Base-by-base conservation (phyloP, 2,329 filamentous ascomycete species). In the Beauveria rudraprayagi region DNA sequence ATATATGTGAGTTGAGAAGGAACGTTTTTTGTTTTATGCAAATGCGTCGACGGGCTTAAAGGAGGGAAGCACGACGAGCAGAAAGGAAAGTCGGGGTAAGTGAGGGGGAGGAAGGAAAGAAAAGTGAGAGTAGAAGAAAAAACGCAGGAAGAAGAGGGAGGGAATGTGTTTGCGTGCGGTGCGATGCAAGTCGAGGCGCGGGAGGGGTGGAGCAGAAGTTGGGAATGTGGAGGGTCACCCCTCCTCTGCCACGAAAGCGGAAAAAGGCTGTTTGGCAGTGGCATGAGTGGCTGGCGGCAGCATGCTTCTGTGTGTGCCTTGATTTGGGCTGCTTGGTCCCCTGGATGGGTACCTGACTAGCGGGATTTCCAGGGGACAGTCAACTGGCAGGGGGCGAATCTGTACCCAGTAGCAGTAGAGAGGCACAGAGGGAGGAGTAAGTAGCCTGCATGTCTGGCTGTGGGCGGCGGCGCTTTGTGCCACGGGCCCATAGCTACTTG, bases 61-160 rank as follows among this genome's bases (percentile, higher is more conserved):
- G 53, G 53, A 56, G 40, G 53, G 53, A 43, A 56, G 53, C 34
- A 54, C 40, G 40, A 22, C 34, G 41, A 54, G 52, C 14, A 24
- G 17, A 46, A 53, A 30, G 40, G 53, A 56, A 54, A 52, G 50
- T 52, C 30, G 50, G 28, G 6, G 48, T 26, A 26, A 17, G 46
- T 48, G 46, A 48, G 26, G 19, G 53, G 40, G 60, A 40, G 19
- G 19, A 48, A 46, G 44, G 40, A 41, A 44, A 22, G 43, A 53
- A 58, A 60, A 62, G 61, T 57, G 62, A 57, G 56, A 62, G 47
- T 51, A 60, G 54, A 54, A 51, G 58, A 61, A 57, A 52, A 50
- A 43, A 48, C 51, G 22, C 48, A 61, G 62, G 54, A 47, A 51
- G 44, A 56, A 58, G 52, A 43, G 46, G 28, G 56, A 56, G 47